Evolutionary conservation across 1,284 basidiomycete genomes (phyloP), one percentile per base, ranked within the genome.

Genomic region (Cutaneotrichosporon cutaneum): DNA sequence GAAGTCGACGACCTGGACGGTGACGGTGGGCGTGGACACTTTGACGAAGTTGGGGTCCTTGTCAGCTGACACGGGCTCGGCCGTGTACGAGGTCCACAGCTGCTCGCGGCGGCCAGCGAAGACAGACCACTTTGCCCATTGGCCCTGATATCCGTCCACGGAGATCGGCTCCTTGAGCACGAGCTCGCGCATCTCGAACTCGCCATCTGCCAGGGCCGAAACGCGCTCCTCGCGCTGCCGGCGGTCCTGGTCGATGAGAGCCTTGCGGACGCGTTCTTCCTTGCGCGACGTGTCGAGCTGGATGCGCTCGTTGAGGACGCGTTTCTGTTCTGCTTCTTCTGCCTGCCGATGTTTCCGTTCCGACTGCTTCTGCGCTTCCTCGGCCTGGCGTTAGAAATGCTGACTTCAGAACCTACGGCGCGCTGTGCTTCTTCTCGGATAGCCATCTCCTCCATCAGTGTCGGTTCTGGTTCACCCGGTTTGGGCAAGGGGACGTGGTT

Each of bases 1-100:
- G 54, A 81, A 81, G 58, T 81, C 80, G 65, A 81, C 64, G 42
- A 80, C 69, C 26, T 76, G 71, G 2, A 79, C 72, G 7, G 67
- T 62, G n/a, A 75, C 58, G 1, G 64, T 68, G 1, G 76, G 76
- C 10, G 69, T 63, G 13, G 65, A 58, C 84, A 77, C 81, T 70
- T 85, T 86, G 14, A 81, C 79, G 21, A 81, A 72, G 11, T 71
- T 68, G 66, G 85, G 85, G 10, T 82, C 80, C 68, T 86, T 84
- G 21, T 54, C 57, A 9, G 51, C 30, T 5, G 48, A 51, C 8
- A 56, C 61, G 0, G 76, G 77, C 59, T 80, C 76, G 11, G 75
- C 78, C 24, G 70, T 69, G 54, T 78, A 81, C 7, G 64, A 67
- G 11, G 76, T 79, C 78, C 79, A 80, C 27, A 80, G 59, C 0